Conservation (phyloP, 176 grass and related monocot species). For the Alopecurus myosuroides region DNA sequence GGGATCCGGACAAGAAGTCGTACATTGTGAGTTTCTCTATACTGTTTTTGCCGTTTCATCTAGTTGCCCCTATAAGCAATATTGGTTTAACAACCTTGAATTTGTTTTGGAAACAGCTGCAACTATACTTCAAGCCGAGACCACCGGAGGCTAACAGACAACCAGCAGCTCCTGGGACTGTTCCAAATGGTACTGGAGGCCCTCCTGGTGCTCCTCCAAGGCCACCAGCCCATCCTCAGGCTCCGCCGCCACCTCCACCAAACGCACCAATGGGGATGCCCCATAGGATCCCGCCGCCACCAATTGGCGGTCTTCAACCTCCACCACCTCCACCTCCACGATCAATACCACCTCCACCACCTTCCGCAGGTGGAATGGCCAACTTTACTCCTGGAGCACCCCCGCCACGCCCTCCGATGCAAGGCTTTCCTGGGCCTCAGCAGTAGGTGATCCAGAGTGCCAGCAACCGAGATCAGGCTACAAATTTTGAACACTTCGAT, state of each 20-base stretch:
- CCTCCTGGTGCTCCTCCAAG: conserved; percentile 58
- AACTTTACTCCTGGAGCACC: conserved; percentile 57
- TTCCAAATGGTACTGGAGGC: conserved; percentile 54
- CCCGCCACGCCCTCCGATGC: conserved; percentile 45
- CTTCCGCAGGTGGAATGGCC: conserved; percentile 38
- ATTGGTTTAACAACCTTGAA: background rate
- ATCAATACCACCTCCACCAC: conserved; percentile 65
- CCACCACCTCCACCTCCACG: conserved; percentile 67
- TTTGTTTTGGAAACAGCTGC: conserved; percentile 53
- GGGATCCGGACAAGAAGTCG: conserved; percentile 97
- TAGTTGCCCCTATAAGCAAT: background rate
- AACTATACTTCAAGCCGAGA: conserved; percentile 88
- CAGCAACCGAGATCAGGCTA: background rate
- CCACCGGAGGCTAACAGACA: conserved; percentile 66
- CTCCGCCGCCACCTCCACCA: conserved; percentile 53
- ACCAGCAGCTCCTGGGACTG: conserved; percentile 50
- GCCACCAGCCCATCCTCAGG: conserved; percentile 67
- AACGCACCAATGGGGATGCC: conserved; percentile 50
- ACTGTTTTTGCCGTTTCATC: background rate
- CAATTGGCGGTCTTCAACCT: conserved; percentile 32
- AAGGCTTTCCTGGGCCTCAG: conserved; percentile 61
- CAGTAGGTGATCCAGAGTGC: conserved; percentile 12
- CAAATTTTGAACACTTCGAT: background rate
- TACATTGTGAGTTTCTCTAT: conserved; percentile 52
- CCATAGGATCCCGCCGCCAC: conserved; percentile 64